phyloP scores from a whole-genome alignment of 176 grass and related monocot species.

The Guadua angustifolia region DNA sequence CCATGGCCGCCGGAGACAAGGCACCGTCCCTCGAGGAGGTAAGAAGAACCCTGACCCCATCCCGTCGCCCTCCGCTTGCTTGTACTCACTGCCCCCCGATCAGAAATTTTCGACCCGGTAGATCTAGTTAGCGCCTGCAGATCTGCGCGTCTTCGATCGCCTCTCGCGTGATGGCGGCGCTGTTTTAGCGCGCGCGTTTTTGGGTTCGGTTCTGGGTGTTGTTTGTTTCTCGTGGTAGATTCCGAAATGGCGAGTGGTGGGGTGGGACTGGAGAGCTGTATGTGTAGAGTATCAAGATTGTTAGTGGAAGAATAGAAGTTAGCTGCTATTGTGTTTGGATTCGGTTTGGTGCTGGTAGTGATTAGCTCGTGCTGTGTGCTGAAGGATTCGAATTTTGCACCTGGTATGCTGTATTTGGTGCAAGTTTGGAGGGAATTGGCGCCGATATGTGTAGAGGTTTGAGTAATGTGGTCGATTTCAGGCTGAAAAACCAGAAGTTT shows the following conservation, averaged over 20 bases:
- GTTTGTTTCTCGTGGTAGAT: neutral
- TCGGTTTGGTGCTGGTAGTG: neutral
- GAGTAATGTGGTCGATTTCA: neutral
- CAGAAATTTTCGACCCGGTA: neutral
- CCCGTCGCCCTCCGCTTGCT: neutral
- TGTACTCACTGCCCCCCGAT: neutral
- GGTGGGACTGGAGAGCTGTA: neutral
- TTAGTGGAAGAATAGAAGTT: neutral
- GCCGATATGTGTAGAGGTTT: neutral
- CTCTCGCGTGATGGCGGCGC: neutral
- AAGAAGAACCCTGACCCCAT: neutral
- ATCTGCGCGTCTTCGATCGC: slow-evolving; percentile 16
- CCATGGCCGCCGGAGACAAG: slow-evolving; percentile 57
- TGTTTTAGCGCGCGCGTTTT: neutral
- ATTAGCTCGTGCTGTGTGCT: neutral
- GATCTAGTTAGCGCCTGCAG: slow-evolving; percentile 40
- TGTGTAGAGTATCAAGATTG: neutral
- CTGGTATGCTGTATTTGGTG: neutral
- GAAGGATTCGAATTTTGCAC: neutral
- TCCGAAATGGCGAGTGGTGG: neutral
- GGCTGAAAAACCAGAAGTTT: neutral
- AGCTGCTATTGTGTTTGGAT: neutral
- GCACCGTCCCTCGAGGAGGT: slow-evolving; percentile 51
- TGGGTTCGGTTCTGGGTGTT: neutral
- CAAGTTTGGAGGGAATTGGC: neutral